These are phyloP conservation scores for Fusarium sublunatum DNA, from an alignment of 2,329 filamentous ascomycete species.

Conservation along the genomic window DNA sequence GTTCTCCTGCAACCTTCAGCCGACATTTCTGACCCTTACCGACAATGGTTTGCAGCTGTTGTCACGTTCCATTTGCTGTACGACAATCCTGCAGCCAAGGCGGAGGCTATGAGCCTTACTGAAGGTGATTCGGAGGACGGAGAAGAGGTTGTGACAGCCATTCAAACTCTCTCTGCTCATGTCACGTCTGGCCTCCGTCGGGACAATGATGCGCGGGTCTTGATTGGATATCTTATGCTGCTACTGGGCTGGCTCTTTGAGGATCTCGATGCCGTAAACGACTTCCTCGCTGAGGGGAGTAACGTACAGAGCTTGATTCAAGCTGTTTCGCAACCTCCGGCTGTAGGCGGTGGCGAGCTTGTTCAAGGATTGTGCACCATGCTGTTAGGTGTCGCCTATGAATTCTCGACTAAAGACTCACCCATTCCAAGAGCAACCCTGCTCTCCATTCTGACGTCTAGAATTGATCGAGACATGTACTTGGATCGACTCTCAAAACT, in stretches of 20 bases:
- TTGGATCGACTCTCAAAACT: conserved; percentile 83
- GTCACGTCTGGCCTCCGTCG: conserved; percentile 83
- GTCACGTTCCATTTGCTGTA: conserved; percentile 87
- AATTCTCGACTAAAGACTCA: conserved; percentile 98
- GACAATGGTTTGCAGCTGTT: conserved; percentile 88
- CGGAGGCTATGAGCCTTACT: conserved; percentile 80
- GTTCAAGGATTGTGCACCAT: conserved; percentile 86
- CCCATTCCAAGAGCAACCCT: conserved; percentile 85
- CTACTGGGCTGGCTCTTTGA: conserved; percentile 92
- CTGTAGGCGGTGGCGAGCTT: conserved; percentile 71
- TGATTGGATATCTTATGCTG: conserved; percentile 89
- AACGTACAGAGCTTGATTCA: conserved; percentile 89
- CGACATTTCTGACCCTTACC: conserved; percentile 80
- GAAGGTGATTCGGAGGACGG: conserved; percentile 90
- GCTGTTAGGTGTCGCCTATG: conserved; percentile 88
- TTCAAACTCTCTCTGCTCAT: conserved; percentile 88
- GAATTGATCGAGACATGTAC: conserved; percentile 87
- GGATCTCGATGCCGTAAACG: conserved; percentile 89
- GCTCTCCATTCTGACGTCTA: conserved; percentile 79
- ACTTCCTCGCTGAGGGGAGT: conserved; percentile 91
- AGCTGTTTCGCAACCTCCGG: conserved; percentile 69
- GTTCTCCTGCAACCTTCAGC: conserved; percentile 78
- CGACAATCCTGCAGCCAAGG: conserved; percentile 83
- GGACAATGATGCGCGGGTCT: conserved; percentile 80
- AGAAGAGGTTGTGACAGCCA: conserved; percentile 94